Evolutionary conservation across 257 asterid species (phyloP).

Genomic region (Petunia axillaris): DNA sequence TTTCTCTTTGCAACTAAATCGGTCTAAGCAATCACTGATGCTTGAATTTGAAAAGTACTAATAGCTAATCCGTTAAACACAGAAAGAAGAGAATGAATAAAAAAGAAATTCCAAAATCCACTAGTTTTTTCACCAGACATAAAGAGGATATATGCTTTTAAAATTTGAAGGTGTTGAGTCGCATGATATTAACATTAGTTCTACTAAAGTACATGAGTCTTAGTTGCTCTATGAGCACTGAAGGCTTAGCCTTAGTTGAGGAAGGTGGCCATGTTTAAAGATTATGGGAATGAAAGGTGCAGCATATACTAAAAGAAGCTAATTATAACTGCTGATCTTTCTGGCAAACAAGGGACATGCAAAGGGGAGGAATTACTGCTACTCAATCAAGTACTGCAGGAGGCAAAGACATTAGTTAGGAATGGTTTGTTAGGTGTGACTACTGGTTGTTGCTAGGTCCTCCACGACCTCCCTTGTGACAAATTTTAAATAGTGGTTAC

Average conservation of each 20-base stretch:
- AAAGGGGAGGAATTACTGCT: neutral
- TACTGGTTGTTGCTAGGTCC: neutral
- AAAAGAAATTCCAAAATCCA: neutral
- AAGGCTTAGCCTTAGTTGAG: slow-evolving; percentile 8
- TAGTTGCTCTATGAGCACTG: neutral
- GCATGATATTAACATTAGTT: neutral
- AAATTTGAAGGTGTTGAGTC: neutral
- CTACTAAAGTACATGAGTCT: neutral
- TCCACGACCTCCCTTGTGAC: neutral
- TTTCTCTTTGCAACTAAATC: neutral
- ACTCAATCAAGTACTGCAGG: neutral
- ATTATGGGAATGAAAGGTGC: neutral
- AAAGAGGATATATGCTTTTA: neutral
- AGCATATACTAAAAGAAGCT: neutral
- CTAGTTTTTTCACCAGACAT: neutral
- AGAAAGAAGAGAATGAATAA: neutral
- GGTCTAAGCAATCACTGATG: neutral
- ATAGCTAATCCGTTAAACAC: neutral
- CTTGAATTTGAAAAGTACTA: neutral
- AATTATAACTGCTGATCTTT: neutral
- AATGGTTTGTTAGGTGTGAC: neutral
- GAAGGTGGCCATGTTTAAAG: neutral
- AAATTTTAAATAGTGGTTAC: neutral
- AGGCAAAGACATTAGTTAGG: neutral
- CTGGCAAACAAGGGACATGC: neutral